Evolutionary conservation across 495 filamentous ascomycete species (phyloP), one percentile per base, ranked within the genome.

Genomic region (Penicillium simplicissimum): DNA sequence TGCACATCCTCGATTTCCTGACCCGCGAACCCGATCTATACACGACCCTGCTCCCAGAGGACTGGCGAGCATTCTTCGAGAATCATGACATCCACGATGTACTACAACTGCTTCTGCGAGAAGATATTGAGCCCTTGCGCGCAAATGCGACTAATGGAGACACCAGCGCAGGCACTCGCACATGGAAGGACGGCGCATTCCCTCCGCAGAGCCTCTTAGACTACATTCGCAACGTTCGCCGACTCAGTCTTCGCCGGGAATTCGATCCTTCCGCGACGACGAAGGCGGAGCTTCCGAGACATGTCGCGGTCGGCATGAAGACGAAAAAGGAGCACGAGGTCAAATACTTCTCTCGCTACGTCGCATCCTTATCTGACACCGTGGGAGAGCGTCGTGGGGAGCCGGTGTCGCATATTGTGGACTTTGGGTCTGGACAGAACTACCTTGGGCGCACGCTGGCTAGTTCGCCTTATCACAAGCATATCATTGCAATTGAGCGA

Each of bases 1-100:
- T 98, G 3, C 95, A 98, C 71, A 92, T 98, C 57, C 81, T 97
- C 52, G 95, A 98, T 68, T 98, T 98, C 76, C 89, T 97, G 75
- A 97, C 92, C n/a, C 84, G 85, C 52, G 85, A 92, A 19, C 90
- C 90, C 17, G 84, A 88, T 71, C 78, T 97, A 0, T 97, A 96
- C 71, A 82, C 85, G 42, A 75, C 80, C 4, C 79, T 91, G 2
- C 75, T 98, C 13, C 92, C 92, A 1, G 67, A 84, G 67, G 84
- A 90, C 67, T 98, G 95, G 95, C 84, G 88, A 56, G 60, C 78
- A 2, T 98, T 90, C 78, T 88, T 98, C 58, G 72, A 88, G 35
- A 66, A 81, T 45, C 83, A 84, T 64, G 83, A 90, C 36, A 80
- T 91, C 13, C 86, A 92, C 77, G 83, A 84, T 52, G 81, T 97